Conservation (phyloP, 331 rosid species). For the Quercus lobata region DNA sequence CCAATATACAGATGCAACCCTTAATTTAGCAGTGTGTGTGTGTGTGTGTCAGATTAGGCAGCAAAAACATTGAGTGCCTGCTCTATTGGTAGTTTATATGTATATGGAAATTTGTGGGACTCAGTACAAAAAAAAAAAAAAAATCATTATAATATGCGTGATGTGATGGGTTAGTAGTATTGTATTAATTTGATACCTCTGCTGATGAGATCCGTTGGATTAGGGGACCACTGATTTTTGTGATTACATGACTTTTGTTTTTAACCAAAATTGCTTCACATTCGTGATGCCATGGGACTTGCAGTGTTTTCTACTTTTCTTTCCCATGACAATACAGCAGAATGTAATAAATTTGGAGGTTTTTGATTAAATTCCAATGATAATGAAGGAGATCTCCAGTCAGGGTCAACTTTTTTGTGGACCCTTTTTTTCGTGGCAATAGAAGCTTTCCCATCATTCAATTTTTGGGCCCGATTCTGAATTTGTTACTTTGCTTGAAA, state of each 20-base stretch:
- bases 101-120: constrained; percentile 16
- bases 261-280: constrained; percentile 24
- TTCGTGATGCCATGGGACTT: constrained; percentile 20
- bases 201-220: constrained; percentile 44
- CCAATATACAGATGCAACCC: constrained; percentile 18
- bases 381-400: constrained; percentile 12
- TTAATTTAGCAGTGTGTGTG: constrained; percentile 3
- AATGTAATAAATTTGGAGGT: constrained; percentile 20
- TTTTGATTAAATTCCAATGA: constrained; percentile 15
- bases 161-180: constrained; percentile 34
- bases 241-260: constrained; percentile 32
- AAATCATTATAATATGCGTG: constrained; percentile 16
- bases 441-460: constrained; percentile 16
- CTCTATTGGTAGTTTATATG: constrained; percentile 1
- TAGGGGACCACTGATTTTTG: constrained; percentile 46
- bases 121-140: background rate
- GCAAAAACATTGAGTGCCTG: background rate
- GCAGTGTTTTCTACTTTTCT: constrained; percentile 18
- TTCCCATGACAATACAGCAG: constrained; percentile 14
- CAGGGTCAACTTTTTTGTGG: constrained; percentile 28
- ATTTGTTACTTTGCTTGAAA: background rate
- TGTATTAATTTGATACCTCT: constrained; percentile 31
- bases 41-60: constrained; percentile 29
- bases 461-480: constrained; percentile 1
- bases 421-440: constrained; percentile 15